Conservation (phyloP, 2,329 filamentous ascomycete species). For the Eurotiales sp. region DNA sequence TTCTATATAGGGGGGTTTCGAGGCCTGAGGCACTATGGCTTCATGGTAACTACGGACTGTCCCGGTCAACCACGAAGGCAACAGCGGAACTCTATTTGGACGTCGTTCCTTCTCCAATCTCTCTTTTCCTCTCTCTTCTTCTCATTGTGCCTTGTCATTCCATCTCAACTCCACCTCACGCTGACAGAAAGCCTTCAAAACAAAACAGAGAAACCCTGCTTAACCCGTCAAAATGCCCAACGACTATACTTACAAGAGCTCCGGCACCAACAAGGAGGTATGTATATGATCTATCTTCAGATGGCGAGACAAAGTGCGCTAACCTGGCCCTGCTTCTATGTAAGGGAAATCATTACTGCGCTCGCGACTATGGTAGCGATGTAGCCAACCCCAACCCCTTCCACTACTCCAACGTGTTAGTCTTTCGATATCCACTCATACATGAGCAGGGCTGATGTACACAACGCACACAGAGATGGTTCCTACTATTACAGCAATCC, state of each 20-base stretch:
- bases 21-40: no score
- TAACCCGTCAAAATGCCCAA: slow-evolving; percentile 13
- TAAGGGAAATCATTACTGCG: slow-evolving; percentile 66
- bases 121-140: neutral
- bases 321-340: neutral
- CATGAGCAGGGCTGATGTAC: neutral
- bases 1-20: no score
- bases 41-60: no score
- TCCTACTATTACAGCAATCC: slow-evolving; percentile 73
- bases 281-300: slow-evolving; percentile 13
- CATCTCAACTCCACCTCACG: no score
- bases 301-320: neutral
- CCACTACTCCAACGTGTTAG: slow-evolving; percentile 64
- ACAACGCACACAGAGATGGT: slow-evolving; percentile 46
- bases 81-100: neutral
- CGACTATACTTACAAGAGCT: slow-evolving; percentile 38
- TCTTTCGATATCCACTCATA: neutral
- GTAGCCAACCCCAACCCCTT: slow-evolving; percentile 21
- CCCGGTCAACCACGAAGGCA: neutral
- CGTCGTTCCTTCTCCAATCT: neutral
- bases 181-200: no score
- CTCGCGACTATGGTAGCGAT: slow-evolving; percentile 56
- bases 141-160: no score
- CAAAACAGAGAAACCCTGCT: no score
- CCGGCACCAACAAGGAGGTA: slow-evolving; percentile 63